Evolutionary conservation across 2,329 filamentous ascomycete genomes (phyloP).

Genomic region (Ascochyta pisi): DNA sequence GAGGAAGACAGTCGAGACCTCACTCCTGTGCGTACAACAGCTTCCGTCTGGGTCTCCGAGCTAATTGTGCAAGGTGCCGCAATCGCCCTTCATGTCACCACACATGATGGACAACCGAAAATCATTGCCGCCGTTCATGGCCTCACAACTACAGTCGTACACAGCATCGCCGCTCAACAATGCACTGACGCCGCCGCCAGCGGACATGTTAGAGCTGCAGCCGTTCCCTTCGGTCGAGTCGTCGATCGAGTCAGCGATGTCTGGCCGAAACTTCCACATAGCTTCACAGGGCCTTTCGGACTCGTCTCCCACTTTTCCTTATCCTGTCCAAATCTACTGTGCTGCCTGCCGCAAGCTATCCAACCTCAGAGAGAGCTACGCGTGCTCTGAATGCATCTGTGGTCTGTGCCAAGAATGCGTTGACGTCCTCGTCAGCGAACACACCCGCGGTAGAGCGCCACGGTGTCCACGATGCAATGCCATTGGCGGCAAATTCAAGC

Average conservation of each 20-base stretch:
- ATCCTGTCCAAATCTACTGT: slow-evolving; percentile 84
- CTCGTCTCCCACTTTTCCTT: slow-evolving; percentile 64
- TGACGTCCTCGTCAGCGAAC: slow-evolving; percentile 77
- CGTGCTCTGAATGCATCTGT: slow-evolving; percentile 95
- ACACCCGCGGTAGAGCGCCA: slow-evolving; percentile 70
- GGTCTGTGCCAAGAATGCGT: slow-evolving; percentile 90
- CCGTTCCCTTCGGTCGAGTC: slow-evolving; percentile 92
- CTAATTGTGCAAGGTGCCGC: slow-evolving; percentile 50
- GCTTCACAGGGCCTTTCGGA: slow-evolving; percentile 59
- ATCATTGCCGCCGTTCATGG: slow-evolving; percentile 66
- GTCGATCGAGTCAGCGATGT: slow-evolving; percentile 72
- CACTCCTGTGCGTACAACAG: slow-evolving; percentile 72
- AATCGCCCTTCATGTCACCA: slow-evolving; percentile 60
- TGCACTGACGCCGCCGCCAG: slow-evolving; percentile 79
- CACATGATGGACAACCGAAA: slow-evolving; percentile 59
- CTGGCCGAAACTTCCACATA: slow-evolving; percentile 71
- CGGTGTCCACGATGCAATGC: slow-evolving; percentile 80
- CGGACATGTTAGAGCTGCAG: slow-evolving; percentile 59
- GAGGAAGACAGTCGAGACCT: slow-evolving; percentile 89
- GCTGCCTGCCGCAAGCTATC: slow-evolving; percentile 83
- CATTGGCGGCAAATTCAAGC: slow-evolving; percentile 81
- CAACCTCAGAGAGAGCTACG: slow-evolving; percentile 81
- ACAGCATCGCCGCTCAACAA: slow-evolving; percentile 91
- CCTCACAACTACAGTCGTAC: slow-evolving; percentile 68
- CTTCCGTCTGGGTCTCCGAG: slow-evolving; percentile 9